A percentile compares a stretch with the other conserved stretches of the same genome.
phyloP scores from a whole-genome alignment of 192 early-diverging fungal species.

The Spizellomyces sp. region DNA sequence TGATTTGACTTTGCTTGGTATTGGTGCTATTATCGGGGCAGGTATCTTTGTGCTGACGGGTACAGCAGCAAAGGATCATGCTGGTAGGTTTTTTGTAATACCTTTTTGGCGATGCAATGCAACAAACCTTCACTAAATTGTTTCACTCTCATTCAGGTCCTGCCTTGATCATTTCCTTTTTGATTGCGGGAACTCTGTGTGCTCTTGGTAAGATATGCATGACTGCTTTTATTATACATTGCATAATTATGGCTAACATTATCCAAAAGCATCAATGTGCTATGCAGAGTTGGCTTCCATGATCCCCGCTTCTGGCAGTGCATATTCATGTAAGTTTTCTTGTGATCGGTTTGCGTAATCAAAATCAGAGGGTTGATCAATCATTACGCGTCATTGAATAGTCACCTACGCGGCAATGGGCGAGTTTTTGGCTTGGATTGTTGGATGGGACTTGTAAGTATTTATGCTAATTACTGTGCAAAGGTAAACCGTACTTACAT shows the following conservation, averaged over 20 bases:
- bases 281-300: constrained; percentile 88
- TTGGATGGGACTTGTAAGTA: constrained; percentile 74
- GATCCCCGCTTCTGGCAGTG: constrained; percentile 84
- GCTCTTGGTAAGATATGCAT: constrained; percentile 42
- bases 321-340: constrained; percentile 64
- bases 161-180: constrained; percentile 77
- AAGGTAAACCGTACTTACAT: too few relatives aligned
- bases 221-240: background rate
- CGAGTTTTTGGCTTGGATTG: constrained; percentile 86
- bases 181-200: constrained; percentile 75
- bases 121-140: too few relatives aligned
- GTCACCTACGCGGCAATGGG: constrained; percentile 80
- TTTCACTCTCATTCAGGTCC: constrained; percentile 53
- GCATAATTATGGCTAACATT: background rate
- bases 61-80: constrained; percentile 70
- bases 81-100: constrained; percentile 19
- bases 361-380: too few relatives aligned
- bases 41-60: constrained; percentile 83
- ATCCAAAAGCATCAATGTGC: constrained; percentile 63
- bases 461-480: too few relatives aligned
- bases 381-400: too few relatives aligned
- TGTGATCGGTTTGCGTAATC: too few relatives aligned
- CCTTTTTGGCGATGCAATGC: too few relatives aligned
- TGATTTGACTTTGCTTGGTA: constrained; percentile 67
- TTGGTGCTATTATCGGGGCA: constrained; percentile 80